A percentile compares a stretch with the other conserved stretches of the same genome.
Evolutionary conservation across 2,329 filamentous ascomycete species (phyloP).

Genomic region (Parascedosporium putredinis): DNA sequence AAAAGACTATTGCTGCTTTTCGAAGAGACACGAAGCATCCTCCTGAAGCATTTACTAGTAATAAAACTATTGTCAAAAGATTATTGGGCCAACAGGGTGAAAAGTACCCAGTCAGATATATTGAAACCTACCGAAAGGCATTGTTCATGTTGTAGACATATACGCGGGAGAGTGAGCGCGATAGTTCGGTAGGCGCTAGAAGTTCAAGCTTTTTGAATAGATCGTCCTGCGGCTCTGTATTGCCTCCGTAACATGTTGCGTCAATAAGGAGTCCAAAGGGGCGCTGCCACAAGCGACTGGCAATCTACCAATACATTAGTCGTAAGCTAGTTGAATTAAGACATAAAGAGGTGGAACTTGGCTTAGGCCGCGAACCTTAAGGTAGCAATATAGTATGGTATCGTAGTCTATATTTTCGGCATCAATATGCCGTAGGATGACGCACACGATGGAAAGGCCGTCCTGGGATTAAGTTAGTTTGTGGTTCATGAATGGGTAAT

Average conservation of each 20-base stretch:
- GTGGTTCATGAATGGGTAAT: background rate
- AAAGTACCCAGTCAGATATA: no score
- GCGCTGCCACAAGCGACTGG: conserved; percentile 59
- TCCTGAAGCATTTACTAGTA: conserved; percentile 51
- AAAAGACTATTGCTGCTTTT: conserved; percentile 51
- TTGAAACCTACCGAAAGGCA: conserved; percentile 47
- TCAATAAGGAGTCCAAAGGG: conserved; percentile 59
- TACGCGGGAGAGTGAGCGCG: conserved; percentile 46
- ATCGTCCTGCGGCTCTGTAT: conserved; percentile 55
- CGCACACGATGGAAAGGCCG: conserved; percentile 56
- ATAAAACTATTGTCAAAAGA: background rate
- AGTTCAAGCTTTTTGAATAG: conserved; percentile 53
- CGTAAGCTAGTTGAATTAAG: conserved; percentile 10
- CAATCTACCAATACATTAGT: conserved; percentile 36
- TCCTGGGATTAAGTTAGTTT: conserved; percentile 32
- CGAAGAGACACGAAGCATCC: conserved; percentile 49
- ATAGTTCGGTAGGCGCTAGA: conserved; percentile 51
- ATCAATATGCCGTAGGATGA: conserved; percentile 59
- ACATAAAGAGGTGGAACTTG: background rate
- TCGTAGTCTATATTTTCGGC: conserved; percentile 55
- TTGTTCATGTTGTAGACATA: conserved; percentile 69
- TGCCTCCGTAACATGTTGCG: conserved; percentile 60
- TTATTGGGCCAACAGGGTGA: no score
- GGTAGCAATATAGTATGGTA: conserved; percentile 54
- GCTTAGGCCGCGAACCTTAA: conserved; percentile 39